These are phyloP conservation scores for Gynochthodes officinalis DNA, from an alignment of 257 asterid genomes.

Conservation along the genomic window DNA sequence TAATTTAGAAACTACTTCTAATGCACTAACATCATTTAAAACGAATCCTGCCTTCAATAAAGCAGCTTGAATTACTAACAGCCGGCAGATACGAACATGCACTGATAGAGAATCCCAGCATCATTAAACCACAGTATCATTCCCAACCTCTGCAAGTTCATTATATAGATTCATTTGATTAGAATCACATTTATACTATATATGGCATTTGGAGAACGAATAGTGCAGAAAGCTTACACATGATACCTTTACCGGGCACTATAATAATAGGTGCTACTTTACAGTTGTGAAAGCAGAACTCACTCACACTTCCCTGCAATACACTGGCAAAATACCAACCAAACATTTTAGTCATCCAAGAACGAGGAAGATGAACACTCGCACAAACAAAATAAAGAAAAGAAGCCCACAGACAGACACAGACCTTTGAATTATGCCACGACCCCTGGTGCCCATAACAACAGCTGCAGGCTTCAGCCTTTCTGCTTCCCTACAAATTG, in stretches of 20 bases:
- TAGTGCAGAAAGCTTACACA: not conserved
- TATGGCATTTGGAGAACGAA: not conserved
- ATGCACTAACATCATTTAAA: slow-evolving; percentile 6
- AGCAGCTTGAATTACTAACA: not conserved
- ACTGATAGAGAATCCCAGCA: slow-evolving; percentile 4
- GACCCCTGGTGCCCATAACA: slow-evolving; percentile 87
- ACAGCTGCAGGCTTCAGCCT: slow-evolving; percentile 89
- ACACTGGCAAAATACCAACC: slow-evolving; percentile 26
- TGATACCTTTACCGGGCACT: slow-evolving; percentile 39
- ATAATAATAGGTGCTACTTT: slow-evolving; percentile 40
- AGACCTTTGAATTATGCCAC: slow-evolving; percentile 72
- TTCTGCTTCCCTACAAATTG: slow-evolving; percentile 88
- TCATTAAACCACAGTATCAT: slow-evolving; percentile 28
- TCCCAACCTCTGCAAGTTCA: slow-evolving; percentile 29
- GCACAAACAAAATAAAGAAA: not conserved
- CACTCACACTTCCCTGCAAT: slow-evolving; percentile 42
- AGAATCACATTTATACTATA: not conserved
- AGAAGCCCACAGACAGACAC: too few relatives aligned
- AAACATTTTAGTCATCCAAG: not conserved
- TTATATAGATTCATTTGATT: not conserved
- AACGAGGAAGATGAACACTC: not conserved
- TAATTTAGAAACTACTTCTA: not conserved
- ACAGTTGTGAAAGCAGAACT: slow-evolving; percentile 46
- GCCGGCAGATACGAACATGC: not conserved
- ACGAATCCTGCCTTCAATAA: slow-evolving; percentile 17